Conservation (phyloP, 176 grass and related monocot genomes). For the Rhynchospora pubera region DNA sequence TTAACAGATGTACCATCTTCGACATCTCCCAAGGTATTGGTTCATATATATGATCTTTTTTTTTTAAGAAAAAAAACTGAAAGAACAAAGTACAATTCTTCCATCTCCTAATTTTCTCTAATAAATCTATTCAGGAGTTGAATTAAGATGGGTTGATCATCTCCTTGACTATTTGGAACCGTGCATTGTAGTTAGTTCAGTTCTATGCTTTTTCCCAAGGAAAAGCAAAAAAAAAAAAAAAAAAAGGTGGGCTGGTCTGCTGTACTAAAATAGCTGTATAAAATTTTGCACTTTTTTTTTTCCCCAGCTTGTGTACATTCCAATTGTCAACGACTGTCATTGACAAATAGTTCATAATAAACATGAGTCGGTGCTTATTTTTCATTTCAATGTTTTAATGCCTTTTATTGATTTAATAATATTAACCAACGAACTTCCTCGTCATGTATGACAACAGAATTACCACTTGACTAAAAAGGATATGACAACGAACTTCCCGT, state of each 20-base stretch:
- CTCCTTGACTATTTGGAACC: background rate
- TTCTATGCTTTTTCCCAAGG: background rate
- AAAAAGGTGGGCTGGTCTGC: background rate
- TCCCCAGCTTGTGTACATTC: background rate
- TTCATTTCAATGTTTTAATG: background rate
- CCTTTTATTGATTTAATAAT: background rate
- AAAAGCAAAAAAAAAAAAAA: background rate
- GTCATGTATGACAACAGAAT: background rate
- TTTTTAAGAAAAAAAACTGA: background rate
- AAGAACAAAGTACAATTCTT: background rate
- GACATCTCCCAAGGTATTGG: conserved; percentile 14
- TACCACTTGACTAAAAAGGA: no score
- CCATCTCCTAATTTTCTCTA: background rate
- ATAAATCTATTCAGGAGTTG: conserved; percentile 22
- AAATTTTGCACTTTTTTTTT: background rate
- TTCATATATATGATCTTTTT: background rate
- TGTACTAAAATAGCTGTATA: background rate
- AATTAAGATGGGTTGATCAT: background rate
- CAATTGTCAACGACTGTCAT: background rate
- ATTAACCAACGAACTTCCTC: background rate
- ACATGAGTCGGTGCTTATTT: background rate
- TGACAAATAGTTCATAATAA: background rate
- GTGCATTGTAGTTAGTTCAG: background rate
- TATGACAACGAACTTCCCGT: no score
- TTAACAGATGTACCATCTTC: conserved; percentile 17